A percentile compares a stretch with the other conserved stretches of the same genome.
phyloP scores from a whole-genome alignment of 495 filamentous ascomycete genomes.

The Emericellopsis terricola region DNA sequence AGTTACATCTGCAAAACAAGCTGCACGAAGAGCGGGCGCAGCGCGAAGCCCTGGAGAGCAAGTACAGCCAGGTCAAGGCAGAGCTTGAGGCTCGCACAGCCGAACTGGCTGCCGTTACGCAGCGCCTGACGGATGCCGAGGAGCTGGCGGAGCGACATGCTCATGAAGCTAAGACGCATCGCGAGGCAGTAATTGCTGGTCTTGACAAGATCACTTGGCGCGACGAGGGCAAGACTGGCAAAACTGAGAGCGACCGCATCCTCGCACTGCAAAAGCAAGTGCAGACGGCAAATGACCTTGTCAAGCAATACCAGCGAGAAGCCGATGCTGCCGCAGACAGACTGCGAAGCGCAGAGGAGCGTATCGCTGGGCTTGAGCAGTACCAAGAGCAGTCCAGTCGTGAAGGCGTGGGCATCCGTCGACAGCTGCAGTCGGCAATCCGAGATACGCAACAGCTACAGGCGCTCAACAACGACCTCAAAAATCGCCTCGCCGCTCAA shows the following conservation, averaged over 20 bases:
- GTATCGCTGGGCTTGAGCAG: conserved; percentile 87
- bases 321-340: conserved; percentile 82
- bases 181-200: conserved; percentile 64
- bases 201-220: conserved; percentile 49
- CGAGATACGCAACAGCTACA: conserved; percentile 63
- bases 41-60: conserved; percentile 60
- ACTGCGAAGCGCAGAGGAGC: conserved; percentile 79
- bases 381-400: conserved; percentile 94
- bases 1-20: conserved; percentile 56
- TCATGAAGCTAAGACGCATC: conserved; percentile 72
- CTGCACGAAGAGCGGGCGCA: conserved; percentile 68
- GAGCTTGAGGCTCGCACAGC: conserved; percentile 72
- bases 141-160: conserved; percentile 80
- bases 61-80: conserved; percentile 57
- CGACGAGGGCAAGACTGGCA: conserved; percentile 29
- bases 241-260: conserved; percentile 56
- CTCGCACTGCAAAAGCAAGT: conserved; percentile 62
- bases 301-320: conserved; percentile 71
- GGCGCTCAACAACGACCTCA: conserved; percentile 58
- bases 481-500: conserved; percentile 59
- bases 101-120: conserved; percentile 58
- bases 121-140: conserved; percentile 69
- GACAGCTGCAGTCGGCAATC: conserved; percentile 69
- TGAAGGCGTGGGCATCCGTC: conserved; percentile 72
- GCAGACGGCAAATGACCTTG: conserved; percentile 55